Conservation (phyloP, 169 alveolate genomes). For the Eimeria praecox region DNA sequence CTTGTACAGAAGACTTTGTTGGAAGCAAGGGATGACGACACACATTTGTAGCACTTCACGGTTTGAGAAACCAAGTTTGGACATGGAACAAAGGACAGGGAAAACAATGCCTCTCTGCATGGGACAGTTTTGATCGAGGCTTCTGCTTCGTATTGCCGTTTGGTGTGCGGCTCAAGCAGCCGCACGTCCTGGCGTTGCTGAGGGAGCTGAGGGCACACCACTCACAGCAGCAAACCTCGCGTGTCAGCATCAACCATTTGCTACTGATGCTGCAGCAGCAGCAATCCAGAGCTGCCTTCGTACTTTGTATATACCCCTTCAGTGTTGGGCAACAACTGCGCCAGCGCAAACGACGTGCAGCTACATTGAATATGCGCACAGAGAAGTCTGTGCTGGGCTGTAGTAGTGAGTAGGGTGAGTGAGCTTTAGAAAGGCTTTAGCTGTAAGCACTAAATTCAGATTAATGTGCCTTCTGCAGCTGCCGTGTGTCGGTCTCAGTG, state of each 20-base stretch:
- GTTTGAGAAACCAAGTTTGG: neutral
- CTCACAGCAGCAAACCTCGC: constrained; percentile 15
- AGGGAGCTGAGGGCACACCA: neutral
- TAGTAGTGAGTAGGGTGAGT: neutral
- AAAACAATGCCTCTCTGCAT: constrained; percentile 1
- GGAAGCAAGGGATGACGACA: neutral
- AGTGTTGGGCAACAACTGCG: neutral
- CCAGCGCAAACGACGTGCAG: neutral
- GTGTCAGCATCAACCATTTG: neutral
- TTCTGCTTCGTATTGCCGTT: neutral
- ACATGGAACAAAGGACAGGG: neutral
- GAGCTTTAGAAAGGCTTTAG: neutral
- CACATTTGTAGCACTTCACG: neutral
- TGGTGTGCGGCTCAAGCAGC: constrained; percentile 28
- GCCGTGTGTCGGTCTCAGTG: neutral
- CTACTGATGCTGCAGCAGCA: neutral
- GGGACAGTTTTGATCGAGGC: neutral
- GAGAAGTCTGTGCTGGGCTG: neutral
- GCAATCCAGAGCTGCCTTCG: neutral
- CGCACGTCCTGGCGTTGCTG: constrained; percentile 25
- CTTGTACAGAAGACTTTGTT: constrained; percentile 18
- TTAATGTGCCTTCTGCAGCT: neutral
- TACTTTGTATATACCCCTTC: neutral
- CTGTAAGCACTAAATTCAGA: no score
- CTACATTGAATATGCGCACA: neutral